These are phyloP conservation scores for Verticillium zaregamsianum DNA, from an alignment of 2,329 filamentous ascomycete genomes.

Conservation along the genomic window DNA sequence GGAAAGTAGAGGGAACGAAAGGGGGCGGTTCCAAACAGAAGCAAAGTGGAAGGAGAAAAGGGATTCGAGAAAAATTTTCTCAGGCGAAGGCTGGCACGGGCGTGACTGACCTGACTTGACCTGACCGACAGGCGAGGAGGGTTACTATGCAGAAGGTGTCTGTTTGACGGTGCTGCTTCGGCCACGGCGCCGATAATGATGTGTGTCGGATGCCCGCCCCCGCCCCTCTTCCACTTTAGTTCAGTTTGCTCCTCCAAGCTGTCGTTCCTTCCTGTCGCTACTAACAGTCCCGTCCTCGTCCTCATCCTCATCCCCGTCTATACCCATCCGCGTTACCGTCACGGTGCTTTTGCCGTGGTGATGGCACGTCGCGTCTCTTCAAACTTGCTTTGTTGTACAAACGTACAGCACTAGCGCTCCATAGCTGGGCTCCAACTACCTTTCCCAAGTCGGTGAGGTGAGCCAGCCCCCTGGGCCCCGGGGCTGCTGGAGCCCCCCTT, in stretches of 20 bases:
- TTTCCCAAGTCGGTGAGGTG: not conserved
- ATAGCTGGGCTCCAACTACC: not conserved
- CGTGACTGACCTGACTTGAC: not conserved
- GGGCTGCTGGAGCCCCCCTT: not conserved
- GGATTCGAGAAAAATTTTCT: constrained; percentile 3
- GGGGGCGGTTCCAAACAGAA: constrained; percentile 3
- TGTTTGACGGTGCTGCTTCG: not conserved
- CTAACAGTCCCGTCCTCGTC: not conserved
- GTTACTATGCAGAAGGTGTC: not conserved
- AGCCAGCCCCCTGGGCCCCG: not conserved
- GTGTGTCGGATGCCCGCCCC: not conserved
- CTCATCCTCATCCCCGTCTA: no score
- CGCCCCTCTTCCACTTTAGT: not conserved
- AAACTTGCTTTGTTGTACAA: not conserved
- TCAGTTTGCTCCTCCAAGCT: not conserved
- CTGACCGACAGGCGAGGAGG: not conserved
- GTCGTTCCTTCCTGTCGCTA: not conserved
- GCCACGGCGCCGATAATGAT: not conserved
- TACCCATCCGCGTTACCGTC: not conserved
- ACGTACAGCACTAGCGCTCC: not conserved
- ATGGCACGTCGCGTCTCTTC: not conserved
- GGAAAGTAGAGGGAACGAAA: not conserved
- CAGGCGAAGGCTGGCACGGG: not conserved
- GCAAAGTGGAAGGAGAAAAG: constrained; percentile 1
- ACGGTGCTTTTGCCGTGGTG: not conserved